A percentile compares a stretch with the other conserved stretches of the same genome.
Evolutionary conservation across 495 filamentous ascomycete species (phyloP).

Genomic region (Pyronema omphalodes): DNA sequence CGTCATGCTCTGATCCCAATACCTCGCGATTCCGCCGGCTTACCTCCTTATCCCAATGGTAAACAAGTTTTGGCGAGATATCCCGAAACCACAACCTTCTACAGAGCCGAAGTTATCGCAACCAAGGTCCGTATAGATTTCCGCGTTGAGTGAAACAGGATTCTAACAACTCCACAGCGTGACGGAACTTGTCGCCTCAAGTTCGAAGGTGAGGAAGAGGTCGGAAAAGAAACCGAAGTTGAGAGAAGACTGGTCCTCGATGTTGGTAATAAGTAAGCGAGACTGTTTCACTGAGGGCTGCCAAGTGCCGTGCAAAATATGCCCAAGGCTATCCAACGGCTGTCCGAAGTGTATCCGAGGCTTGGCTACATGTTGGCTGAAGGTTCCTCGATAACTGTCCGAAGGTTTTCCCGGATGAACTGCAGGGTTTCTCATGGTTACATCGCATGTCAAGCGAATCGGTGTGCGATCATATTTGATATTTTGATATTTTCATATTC

Average conservation of each 20-base stretch:
- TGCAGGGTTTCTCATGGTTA: too few species aligned
- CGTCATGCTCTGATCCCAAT: conserved; percentile 74
- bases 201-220: conserved; percentile 77
- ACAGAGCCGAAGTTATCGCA: conserved; percentile 82
- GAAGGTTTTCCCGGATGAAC: too few species aligned
- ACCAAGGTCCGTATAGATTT: conserved; percentile 28
- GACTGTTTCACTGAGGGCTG: too few species aligned
- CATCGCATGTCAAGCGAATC: too few species aligned
- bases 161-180: conserved; percentile 10
- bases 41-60: conserved; percentile 57
- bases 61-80: conserved; percentile 70
- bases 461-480: too few species aligned
- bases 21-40: conserved; percentile 35
- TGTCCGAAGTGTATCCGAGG: too few species aligned
- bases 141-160: conserved; percentile 25
- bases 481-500: too few species aligned
- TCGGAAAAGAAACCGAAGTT: conserved; percentile 57
- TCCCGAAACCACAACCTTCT: conserved; percentile 90
- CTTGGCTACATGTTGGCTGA: too few species aligned
- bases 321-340: too few species aligned
- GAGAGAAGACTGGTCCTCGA: conserved; percentile 66
- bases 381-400: too few species aligned
- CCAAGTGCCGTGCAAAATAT: too few species aligned
- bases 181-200: conserved; percentile 47
- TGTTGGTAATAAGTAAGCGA: conserved; percentile 31